Base-by-base conservation (phyloP, 192 early-diverging fungal species). In the Backusella tuberculispora region DNA sequence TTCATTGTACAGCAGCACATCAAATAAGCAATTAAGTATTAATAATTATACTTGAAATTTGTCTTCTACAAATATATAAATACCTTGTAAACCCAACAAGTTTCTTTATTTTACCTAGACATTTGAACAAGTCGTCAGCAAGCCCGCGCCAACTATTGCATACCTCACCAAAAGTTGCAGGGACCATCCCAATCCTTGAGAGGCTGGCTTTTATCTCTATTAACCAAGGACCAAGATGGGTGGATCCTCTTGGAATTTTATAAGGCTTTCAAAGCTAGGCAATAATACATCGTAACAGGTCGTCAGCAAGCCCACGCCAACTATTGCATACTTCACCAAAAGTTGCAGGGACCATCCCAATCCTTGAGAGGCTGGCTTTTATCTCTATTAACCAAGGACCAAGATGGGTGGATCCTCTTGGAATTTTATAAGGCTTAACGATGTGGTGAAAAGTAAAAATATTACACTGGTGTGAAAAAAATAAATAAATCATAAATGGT, bases 141-240 rank as follows among this genome's bases (percentile, higher is more conserved):
- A 66, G 65, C 40, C 65, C n/a, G 40, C 65, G 65, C 65, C 65
- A 66, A 66, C 65, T 66, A 66, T 66, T 66, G 65, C 65, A 66
- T 66, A 66, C 65, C 65, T 66, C 5, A 2, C 65, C 40, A 66
- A 66, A 4, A 66, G 65, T 66, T 66, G 37, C 65, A 66, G 65
- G 4, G 65, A 66, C 65, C n/a, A 40, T 66, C 64, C 40, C 0
- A 38, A 66, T 66, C 19, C n/a, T n/a, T n/a, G n/a, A n/a, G n/a
- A n/a, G n/a, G n/a, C 64, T 66, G 64, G 64, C 64, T 66, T 66
- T 66, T n/a, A 66, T 66, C 38, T 66, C 63, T 66, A 66, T 66
- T 66, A 66, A 15, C 64, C 64, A 66, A 66, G 64, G 14, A 66
- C 64, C 13, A 1, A 66, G 64, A 66, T 66, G 64, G 64, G 64